Base-by-base conservation (phyloP, 306 rosid species). In the Gastrolobium villosum region DNA sequence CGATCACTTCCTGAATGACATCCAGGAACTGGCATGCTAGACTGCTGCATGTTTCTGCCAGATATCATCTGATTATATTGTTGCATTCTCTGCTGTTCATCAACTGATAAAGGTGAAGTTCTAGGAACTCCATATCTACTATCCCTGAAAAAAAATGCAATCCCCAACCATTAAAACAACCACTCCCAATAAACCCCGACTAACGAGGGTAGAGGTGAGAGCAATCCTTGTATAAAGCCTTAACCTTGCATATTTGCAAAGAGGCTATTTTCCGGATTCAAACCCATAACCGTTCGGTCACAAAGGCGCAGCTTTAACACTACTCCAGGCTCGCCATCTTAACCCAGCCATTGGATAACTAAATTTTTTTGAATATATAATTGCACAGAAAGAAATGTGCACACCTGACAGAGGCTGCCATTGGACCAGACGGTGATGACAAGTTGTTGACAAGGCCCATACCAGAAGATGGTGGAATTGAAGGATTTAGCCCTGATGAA, bases 61-160 rank as follows among this genome's bases (percentile, higher is more conserved):
- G 99, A 84, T 48, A 91, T 49, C 83, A 88, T 87, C 84, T 87
- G 97, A 81, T 89, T 93, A 79, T 89, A 91, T 50, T 95, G 96
- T 80, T 91, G 99, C 75, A 87, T 77, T 84, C 92, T 87, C 84
- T 96, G 92, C 87, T 93, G 99, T 81, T 93, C 99, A 45, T 96
- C 99, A n/a, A 78, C 96, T 4, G 92, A 89, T 87, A 90, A 76
- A 55, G 94, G 86, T 1, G 91, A 80, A 61, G 83, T 50, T 80
- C 99, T 88, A 5, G 94, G 89, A 86, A 86, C 89, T 55, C 90
- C 85, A 72, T 79, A 96, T 78, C 96, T 88, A 71, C 83, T 82
- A 72, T 96, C 99, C 90, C 99, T 91, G 81, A 55, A 81, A 74
- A 74, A 41, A 40, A 11, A 49, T 2, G 37, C 6, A 64, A 55